These are phyloP conservation scores for Podospora australis DNA, from an alignment of 495 filamentous ascomycete species.

Conservation along the genomic window DNA sequence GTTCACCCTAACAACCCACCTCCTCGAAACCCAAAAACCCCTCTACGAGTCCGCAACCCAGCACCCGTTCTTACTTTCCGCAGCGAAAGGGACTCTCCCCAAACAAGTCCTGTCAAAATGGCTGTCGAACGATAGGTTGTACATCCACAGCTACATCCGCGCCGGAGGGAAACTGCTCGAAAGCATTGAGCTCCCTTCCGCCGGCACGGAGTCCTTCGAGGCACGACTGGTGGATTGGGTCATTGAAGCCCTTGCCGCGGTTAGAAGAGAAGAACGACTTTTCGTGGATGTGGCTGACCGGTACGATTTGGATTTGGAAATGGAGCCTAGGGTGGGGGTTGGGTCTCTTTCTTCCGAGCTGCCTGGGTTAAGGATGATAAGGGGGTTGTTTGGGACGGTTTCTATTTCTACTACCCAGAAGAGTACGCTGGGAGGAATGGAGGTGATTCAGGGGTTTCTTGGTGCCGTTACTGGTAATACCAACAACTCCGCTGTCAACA, in stretches of 20 bases:
- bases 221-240: slow-evolving; percentile 53
- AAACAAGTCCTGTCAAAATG: slow-evolving; percentile 54
- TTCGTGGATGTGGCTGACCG: slow-evolving; percentile 59
- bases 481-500: slow-evolving; percentile 5
- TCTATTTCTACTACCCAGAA: too few relatives aligned
- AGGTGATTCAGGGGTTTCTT: background rate
- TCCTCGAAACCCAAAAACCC: slow-evolving; percentile 35
- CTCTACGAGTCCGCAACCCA: slow-evolving; percentile 53
- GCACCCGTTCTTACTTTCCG: slow-evolving; percentile 60
- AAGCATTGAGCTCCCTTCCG: slow-evolving; percentile 50
- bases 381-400: slow-evolving; percentile 27
- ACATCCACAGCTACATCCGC: slow-evolving; percentile 62
- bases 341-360: slow-evolving; percentile 14
- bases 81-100: slow-evolving; percentile 56
- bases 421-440: slow-evolving; percentile 1
- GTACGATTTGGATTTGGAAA: slow-evolving; percentile 49
- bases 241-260: slow-evolving; percentile 55
- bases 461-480: background rate
- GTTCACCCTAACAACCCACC: slow-evolving; percentile 44
- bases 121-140: slow-evolving; percentile 71
- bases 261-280: slow-evolving; percentile 59
- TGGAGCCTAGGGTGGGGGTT: background rate
- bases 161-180: slow-evolving; percentile 62
- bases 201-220: slow-evolving; percentile 28
- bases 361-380: slow-evolving; percentile 27